Evolutionary conservation across 2,329 filamentous ascomycete species (phyloP), one percentile per base, ranked within the genome.

Genomic region (Tolypocladium pustulatum): DNA sequence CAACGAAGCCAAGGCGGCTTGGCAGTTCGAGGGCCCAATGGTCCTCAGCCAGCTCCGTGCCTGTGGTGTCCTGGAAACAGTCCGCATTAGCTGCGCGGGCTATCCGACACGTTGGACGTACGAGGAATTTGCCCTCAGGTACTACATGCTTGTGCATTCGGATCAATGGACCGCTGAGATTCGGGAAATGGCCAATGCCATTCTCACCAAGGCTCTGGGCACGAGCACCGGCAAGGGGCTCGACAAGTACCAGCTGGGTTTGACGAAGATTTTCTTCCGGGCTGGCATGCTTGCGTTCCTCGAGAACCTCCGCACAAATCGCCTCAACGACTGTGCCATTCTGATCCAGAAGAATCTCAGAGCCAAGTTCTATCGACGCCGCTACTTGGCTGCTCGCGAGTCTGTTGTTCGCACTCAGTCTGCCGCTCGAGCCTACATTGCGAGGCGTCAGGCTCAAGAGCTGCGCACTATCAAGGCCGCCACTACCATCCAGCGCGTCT

Each of bases 241-340:
- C 57, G 94, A 97, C 77, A 99, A 96, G 75, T 99, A 97, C 71
- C 94, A 99, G 76, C 84, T 99, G 63, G 94, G 94, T 76, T 80
- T 97, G 64, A 97, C 93, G 57, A 99, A 99, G 78, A 97, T 99
- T 71, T 99, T 99, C 78, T 99, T 99, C 85, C 89, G 94, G 61
- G 94, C 94, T 58, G 94, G 94, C 73, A 99, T 99, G 94, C 86
- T 99, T 66, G 94, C 94, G 8, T 97, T 97, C 77, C 79, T 99
- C 56, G 94, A 99, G 76, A 97, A 97, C 65, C 81, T 97, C 64
- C 86, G 94, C 60, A 97, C 94, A 15, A 90, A 82, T 64, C 87
- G 92, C 60, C 81, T 99, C 70, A 97, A 96, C 71, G 89, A 91
- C 65, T 96, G 92, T 65, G 94, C 94, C 15, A 90, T 96, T 66